phyloP scores from a whole-genome alignment of 176 grass and related monocot species.

The Panicum miliaceum region DNA sequence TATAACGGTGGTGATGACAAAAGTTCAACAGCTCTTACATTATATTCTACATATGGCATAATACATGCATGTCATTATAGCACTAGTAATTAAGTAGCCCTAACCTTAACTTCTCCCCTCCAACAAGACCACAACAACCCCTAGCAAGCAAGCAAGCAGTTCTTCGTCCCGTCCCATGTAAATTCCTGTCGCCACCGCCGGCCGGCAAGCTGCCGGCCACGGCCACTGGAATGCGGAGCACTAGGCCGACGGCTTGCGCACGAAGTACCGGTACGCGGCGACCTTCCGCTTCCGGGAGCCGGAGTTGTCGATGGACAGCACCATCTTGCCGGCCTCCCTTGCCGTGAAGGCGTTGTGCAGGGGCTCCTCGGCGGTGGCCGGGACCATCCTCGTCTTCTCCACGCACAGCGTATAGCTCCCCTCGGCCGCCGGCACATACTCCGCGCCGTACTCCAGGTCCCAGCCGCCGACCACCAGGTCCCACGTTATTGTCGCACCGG shows the following conservation, averaged over 20 bases:
- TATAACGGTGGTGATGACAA: slow-evolving; percentile 49
- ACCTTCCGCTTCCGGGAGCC: slow-evolving; percentile 85
- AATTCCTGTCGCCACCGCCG: background rate
- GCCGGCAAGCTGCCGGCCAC: slow-evolving; percentile 33
- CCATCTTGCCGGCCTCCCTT: slow-evolving; percentile 88
- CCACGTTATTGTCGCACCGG: slow-evolving; percentile 87
- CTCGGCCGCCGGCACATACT: slow-evolving; percentile 78
- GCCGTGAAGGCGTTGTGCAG: slow-evolving; percentile 81
- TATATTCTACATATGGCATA: slow-evolving; percentile 65
- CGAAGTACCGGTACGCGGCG: slow-evolving; percentile 89
- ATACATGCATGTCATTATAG: slow-evolving; percentile 52
- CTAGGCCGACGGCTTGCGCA: slow-evolving; percentile 72
- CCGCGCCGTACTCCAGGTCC: slow-evolving; percentile 93
- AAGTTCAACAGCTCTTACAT: slow-evolving; percentile 49
- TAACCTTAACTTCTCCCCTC: slow-evolving; percentile 20
- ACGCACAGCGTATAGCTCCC: slow-evolving; percentile 79
- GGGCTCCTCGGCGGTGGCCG: slow-evolving; percentile 61
- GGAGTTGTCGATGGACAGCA: slow-evolving; percentile 89
- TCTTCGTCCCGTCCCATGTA: background rate
- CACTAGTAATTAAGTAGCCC: slow-evolving; percentile 41
- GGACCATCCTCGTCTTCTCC: slow-evolving; percentile 73
- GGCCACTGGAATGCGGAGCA: too few relatives aligned
- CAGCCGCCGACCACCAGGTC: slow-evolving; percentile 88
- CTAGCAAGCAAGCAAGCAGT: background rate
- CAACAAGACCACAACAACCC: background rate